A percentile compares a stretch with the other conserved stretches of the same genome.
phyloP scores from a whole-genome alignment of 305 asterid species.

The Coffea humblotiana region DNA sequence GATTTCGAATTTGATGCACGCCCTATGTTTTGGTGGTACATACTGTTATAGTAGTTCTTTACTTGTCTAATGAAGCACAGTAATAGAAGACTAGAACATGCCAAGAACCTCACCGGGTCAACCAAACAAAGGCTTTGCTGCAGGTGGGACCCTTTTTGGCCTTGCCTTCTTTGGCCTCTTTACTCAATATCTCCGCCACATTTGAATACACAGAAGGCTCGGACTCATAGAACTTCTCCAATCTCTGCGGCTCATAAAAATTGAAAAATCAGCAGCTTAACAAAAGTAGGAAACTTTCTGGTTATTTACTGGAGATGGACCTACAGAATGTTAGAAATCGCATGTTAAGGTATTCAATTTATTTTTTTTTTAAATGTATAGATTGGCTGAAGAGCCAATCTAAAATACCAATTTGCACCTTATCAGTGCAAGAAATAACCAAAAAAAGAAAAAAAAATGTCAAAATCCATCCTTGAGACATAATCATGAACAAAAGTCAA shows the following conservation, averaged over 20 bases:
- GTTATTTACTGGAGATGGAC: not conserved
- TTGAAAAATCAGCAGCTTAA: not conserved
- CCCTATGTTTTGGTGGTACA: not conserved
- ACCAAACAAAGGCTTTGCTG: constrained; percentile 88
- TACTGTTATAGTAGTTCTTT: not conserved
- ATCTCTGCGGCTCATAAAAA: constrained; percentile 43
- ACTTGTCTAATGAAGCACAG: not conserved
- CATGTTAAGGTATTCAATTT: not conserved
- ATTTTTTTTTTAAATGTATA: not conserved
- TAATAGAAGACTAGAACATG: too few species aligned
- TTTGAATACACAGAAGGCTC: constrained; percentile 67
- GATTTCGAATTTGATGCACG: too few species aligned
- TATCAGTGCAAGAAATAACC: not conserved
- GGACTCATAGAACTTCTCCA: constrained; percentile 64
- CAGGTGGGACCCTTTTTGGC: constrained; percentile 64
- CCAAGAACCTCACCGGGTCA: constrained; percentile 50
- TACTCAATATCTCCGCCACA: constrained; percentile 70
- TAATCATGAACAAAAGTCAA: not conserved
- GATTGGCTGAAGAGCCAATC: not conserved
- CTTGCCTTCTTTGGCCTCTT: constrained; percentile 61
- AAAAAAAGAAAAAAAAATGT: not conserved
- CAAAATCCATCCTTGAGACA: not conserved
- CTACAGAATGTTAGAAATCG: not conserved
- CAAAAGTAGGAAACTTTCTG: not conserved
- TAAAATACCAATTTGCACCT: not conserved